Evolutionary conservation across 352 stramenopile genomes (phyloP).

Genomic region (Plasmopara viticola): DNA sequence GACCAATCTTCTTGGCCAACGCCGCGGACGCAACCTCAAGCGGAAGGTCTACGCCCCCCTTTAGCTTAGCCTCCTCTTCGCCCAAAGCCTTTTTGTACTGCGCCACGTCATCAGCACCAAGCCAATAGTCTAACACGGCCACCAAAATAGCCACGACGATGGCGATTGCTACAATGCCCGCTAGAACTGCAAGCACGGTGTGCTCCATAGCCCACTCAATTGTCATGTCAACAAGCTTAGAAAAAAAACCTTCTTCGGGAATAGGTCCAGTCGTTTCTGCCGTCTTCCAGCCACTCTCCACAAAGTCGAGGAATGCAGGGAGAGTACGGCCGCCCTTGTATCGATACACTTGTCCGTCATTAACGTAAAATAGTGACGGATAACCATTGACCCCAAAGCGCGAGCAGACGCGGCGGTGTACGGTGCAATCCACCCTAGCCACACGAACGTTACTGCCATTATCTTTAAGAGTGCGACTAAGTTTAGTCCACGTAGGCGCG

Average conservation of each 20-base stretch:
- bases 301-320: constrained; percentile 57
- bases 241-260: constrained; percentile 56
- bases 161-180: constrained; percentile 48
- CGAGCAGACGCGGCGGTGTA: constrained; percentile 75
- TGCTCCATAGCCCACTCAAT: constrained; percentile 68
- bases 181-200: constrained; percentile 56
- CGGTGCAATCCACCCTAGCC: constrained; percentile 73
- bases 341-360: constrained; percentile 66
- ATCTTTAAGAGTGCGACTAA: constrained; percentile 63
- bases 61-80: constrained; percentile 22
- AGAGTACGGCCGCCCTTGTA: constrained; percentile 69
- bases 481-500: constrained; percentile 61
- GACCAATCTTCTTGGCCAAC: constrained; percentile 28
- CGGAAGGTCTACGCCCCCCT: constrained; percentile 18
- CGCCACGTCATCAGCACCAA: constrained; percentile 55
- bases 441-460: constrained; percentile 49
- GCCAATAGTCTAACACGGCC: constrained; percentile 65
- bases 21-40: constrained; percentile 23
- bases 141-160: constrained; percentile 65
- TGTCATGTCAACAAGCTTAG: constrained; percentile 48
- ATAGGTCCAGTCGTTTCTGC: constrained; percentile 50
- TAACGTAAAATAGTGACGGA: constrained; percentile 72
- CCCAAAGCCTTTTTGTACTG: constrained; percentile 44
- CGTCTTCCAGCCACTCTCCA: constrained; percentile 50
- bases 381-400: constrained; percentile 79